Conservation (phyloP, 2,329 filamentous ascomycete species). For the Diaporthe vexans region DNA sequence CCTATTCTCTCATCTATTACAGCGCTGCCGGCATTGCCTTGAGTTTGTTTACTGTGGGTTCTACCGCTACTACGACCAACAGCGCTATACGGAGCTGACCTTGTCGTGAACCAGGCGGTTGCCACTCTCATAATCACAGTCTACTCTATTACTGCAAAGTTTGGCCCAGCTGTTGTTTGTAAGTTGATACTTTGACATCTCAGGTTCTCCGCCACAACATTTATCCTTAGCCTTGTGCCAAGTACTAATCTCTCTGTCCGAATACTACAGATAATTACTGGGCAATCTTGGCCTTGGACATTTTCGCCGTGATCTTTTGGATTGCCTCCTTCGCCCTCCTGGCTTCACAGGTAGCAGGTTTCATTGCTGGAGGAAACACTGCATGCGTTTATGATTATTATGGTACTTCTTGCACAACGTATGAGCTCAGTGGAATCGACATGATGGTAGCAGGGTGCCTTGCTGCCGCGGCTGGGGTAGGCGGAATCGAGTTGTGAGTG, state of each 20-base stretch:
- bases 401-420: slow-evolving; percentile 43
- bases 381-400: slow-evolving; percentile 44
- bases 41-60: slow-evolving; percentile 57
- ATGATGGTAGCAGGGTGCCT: slow-evolving; percentile 46
- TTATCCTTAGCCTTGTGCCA: not conserved
- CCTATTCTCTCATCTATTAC: slow-evolving; percentile 55
- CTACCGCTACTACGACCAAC: not conserved
- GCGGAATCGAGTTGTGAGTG: slow-evolving; percentile 60
- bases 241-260: slow-evolving; percentile 38
- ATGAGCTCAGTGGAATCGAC: slow-evolving; percentile 41
- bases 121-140: slow-evolving; percentile 59
- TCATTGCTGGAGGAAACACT: slow-evolving; percentile 42
- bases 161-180: slow-evolving; percentile 43
- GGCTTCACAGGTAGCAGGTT: slow-evolving; percentile 53
- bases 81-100: slow-evolving; percentile 41
- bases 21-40: slow-evolving; percentile 55
- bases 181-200: slow-evolving; percentile 46
- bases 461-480: slow-evolving; percentile 56
- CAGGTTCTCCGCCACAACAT: rapidly evolving
- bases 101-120: slow-evolving; percentile 50
- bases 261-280: slow-evolving; percentile 63
- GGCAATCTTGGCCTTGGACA: slow-evolving; percentile 65
- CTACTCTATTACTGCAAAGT: slow-evolving; percentile 63
- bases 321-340: slow-evolving; percentile 59
- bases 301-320: slow-evolving; percentile 68